phyloP scores from a whole-genome alignment of 2,329 filamentous ascomycete species.

The Elsinoe ampelina region DNA sequence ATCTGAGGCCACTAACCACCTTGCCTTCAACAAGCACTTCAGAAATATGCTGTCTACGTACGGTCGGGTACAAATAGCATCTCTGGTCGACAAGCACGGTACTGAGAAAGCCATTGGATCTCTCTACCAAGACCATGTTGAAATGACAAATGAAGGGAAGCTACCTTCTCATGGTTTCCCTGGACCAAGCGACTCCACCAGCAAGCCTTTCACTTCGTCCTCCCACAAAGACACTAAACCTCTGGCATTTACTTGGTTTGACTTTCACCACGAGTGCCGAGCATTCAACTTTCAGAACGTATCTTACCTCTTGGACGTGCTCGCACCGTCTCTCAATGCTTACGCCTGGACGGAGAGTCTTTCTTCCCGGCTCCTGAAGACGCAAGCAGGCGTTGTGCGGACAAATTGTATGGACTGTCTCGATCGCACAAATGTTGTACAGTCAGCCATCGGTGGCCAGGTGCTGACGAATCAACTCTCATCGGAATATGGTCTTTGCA shows the following conservation, averaged over 20 bases:
- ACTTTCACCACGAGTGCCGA: conserved; percentile 84
- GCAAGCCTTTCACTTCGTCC: background rate
- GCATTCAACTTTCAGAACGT: conserved; percentile 99
- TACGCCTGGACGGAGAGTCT: conserved; percentile 61
- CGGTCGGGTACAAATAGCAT: conserved; percentile 67
- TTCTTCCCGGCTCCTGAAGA: conserved; percentile 32
- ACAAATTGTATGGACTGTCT: conserved; percentile 99
- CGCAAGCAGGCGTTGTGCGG: conserved; percentile 68
- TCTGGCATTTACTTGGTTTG: conserved; percentile 86
- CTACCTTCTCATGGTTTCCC: conserved; percentile 20
- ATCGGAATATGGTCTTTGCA: conserved; percentile 62
- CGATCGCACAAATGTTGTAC: conserved; percentile 90
- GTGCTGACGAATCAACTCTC: conserved; percentile 68
- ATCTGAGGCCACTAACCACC: conserved; percentile 66
- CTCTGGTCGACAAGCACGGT: conserved; percentile 80
- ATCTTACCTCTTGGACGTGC: conserved; percentile 60
- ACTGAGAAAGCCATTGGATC: conserved; percentile 72
- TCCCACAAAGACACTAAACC: conserved; percentile 34
- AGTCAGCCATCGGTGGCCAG: conserved; percentile 79
- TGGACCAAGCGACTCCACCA: background rate
- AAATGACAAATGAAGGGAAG: conserved; percentile 55
- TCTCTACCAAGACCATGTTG: conserved; percentile 57
- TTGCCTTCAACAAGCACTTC: conserved; percentile 74
- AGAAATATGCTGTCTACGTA: conserved; percentile 59
- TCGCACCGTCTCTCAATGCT: conserved; percentile 58